These are phyloP conservation scores for Nitzschia putrida DNA, from an alignment of 108 stramenopile genomes.

Conservation along the genomic window DNA sequence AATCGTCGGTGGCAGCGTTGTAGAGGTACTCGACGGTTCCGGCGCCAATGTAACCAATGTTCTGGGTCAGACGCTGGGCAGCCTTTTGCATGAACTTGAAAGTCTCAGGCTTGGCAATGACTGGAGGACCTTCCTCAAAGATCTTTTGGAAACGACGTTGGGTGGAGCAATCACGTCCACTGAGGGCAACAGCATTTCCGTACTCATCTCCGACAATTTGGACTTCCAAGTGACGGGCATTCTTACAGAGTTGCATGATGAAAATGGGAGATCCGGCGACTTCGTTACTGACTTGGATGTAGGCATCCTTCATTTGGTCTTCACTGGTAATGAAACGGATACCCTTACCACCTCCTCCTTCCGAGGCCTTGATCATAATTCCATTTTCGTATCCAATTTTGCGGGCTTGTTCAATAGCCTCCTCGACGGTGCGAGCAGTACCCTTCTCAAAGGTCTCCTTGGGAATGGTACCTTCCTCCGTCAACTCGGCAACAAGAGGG, in stretches of 20 bases:
- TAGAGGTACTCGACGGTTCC: conserved; percentile 99
- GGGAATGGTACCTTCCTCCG: conserved; percentile 95
- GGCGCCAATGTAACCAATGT: conserved; percentile 96
- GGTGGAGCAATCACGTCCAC: conserved; percentile 96
- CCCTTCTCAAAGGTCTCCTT: conserved; percentile 91
- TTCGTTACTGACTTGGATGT: conserved; percentile 91
- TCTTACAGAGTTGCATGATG: conserved; percentile 97
- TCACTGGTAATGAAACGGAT: conserved; percentile 95
- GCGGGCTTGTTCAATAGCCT: conserved; percentile 90
- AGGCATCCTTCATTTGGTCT: conserved; percentile 81
- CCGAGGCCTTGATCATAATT: conserved; percentile 98
- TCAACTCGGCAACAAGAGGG: conserved; percentile 87
- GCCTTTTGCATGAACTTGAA: conserved; percentile 94
- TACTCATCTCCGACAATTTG: conserved; percentile 98
- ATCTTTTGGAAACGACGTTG: conserved; percentile 99
- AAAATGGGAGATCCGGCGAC: conserved; percentile 96
- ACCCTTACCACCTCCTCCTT: conserved; percentile 98
- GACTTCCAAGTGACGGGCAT: conserved; percentile 97
- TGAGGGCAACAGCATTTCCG: conserved; percentile 95
- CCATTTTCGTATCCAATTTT: conserved; percentile 94
- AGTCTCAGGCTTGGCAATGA: conserved; percentile 80
- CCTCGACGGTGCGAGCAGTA: conserved; percentile 85
- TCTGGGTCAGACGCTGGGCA: conserved; percentile 92
- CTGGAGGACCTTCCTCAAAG: conserved; percentile 96
- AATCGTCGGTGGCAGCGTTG: conserved; percentile 92